Percentiles rank a stretch among this genome's conserved stretches.
Evolutionary conservation across 139 green algal species (phyloP).

Genomic region (Chlorella sp.): DNA sequence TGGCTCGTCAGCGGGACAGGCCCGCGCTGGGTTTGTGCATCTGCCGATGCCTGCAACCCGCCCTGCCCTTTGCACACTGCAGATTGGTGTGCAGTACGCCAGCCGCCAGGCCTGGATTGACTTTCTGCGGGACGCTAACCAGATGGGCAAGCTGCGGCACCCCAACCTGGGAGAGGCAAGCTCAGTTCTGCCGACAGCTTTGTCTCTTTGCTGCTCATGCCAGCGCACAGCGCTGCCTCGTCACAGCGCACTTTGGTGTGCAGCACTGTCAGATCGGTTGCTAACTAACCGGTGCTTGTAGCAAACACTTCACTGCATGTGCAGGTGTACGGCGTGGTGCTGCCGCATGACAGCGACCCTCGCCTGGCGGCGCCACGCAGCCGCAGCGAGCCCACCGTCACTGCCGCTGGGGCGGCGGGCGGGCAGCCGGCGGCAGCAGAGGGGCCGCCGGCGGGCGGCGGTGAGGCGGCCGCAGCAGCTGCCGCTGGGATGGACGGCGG

Average conservation of each 20-base stretch:
- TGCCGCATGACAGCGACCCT: constrained; percentile 27
- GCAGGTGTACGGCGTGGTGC: constrained; percentile 30
- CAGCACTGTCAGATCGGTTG: no score
- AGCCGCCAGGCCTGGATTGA: constrained; percentile 33
- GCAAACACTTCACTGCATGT: no score
- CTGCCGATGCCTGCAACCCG: not conserved
- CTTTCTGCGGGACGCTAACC: constrained; percentile 59
- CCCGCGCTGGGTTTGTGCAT: no score
- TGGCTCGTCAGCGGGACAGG: no score
- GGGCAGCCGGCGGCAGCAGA: not conserved
- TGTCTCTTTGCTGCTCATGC: no score
- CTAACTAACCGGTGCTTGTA: no score
- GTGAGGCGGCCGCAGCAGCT: no score
- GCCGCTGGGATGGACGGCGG: no score
- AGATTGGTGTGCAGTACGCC: constrained; percentile 37
- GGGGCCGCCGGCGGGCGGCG: no score
- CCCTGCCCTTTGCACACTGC: not conserved
- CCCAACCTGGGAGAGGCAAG: constrained; percentile 64
- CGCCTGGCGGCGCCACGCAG: constrained; percentile 12
- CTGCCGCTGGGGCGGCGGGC: not conserved
- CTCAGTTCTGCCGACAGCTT: no score
- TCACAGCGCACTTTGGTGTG: no score
- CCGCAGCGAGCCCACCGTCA: not conserved
- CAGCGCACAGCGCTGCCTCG: no score
- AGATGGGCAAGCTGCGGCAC: constrained; percentile 64